Evolutionary conservation across 257 asterid genomes (phyloP), one percentile per base, ranked within the genome.

Genomic region (Solanum okadae): DNA sequence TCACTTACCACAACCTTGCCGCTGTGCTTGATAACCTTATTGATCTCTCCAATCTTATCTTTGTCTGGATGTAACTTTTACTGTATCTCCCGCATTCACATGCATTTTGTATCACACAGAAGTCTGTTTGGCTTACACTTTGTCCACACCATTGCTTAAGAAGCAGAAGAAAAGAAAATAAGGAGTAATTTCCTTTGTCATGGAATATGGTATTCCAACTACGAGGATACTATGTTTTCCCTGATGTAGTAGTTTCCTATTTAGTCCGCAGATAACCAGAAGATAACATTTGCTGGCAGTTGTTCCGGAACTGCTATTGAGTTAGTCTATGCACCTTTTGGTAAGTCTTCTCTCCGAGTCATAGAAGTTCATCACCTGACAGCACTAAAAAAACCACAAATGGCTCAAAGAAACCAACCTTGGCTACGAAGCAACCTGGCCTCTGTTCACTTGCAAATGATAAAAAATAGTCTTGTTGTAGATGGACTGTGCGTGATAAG

Each of bases 61-160:
- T 95, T 95, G 91, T 97, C 98, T 98, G 67, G 98, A 88, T 86
- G 95, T 95, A 90, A 96, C 95, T 95, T 97, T 97, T 31, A 95
- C 93, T 8, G 98, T 95, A 83, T 97, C 99, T 61, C 98, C 98
- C 33, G 93, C 89, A 89, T 94, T 96, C 31, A 96, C 98, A 76
- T 97, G 99, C 95, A 96, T 93, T 88, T 97, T 96, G 61, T 93
- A 98, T 42, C 94, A 90, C 88, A 92, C 93, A 0, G 99, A 42
- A 97, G 93, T 88, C 98, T 94, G 97, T 97, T 97, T 84, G 98
- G 95, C 89, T 93, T 96, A 95, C 98, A 96, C 65, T 96, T 94
- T 89, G 94, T 97, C 91, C 98, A 86, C 95, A 98, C 98, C 98
- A 97, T 88, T 91, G 91, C 90, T 95, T 97, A 79, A 94, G 90